Conservation (phyloP, 768 basidiomycete species). For the Termitomyces sp. region DNA sequence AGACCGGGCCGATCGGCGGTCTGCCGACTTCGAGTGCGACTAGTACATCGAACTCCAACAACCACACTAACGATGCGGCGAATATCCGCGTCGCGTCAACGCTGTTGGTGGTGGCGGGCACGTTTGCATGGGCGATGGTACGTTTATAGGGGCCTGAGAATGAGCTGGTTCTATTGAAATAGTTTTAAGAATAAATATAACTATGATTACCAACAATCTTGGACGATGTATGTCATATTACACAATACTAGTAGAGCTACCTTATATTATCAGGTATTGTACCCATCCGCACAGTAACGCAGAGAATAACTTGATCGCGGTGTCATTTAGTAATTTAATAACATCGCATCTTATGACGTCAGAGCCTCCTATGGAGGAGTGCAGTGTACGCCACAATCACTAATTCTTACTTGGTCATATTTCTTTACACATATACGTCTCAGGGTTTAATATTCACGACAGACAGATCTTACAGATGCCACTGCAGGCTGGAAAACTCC, state of each 20-base stretch:
- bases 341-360: too few relatives aligned
- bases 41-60: background rate
- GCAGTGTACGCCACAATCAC: too few relatives aligned
- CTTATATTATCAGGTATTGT: background rate
- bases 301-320: too few relatives aligned
- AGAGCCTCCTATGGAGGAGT: too few relatives aligned
- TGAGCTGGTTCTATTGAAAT: background rate
- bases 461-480: too few relatives aligned
- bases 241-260: background rate
- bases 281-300: background rate
- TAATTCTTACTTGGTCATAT: too few relatives aligned
- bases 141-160: background rate
- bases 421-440: too few relatives aligned
- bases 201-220: background rate
- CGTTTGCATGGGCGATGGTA: background rate
- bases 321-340: background rate
- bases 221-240: background rate
- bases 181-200: too few relatives aligned
- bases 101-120: background rate
- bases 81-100: background rate
- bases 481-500: too few relatives aligned
- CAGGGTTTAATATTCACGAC: too few relatives aligned
- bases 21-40: slow-evolving; percentile 2
- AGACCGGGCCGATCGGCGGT: slow-evolving; percentile 34
- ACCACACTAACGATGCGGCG: background rate